These are phyloP conservation scores for Xenosphaeropsis pyriputrescens DNA, from an alignment of 2,329 filamentous ascomycete species.

Conservation along the genomic window DNA sequence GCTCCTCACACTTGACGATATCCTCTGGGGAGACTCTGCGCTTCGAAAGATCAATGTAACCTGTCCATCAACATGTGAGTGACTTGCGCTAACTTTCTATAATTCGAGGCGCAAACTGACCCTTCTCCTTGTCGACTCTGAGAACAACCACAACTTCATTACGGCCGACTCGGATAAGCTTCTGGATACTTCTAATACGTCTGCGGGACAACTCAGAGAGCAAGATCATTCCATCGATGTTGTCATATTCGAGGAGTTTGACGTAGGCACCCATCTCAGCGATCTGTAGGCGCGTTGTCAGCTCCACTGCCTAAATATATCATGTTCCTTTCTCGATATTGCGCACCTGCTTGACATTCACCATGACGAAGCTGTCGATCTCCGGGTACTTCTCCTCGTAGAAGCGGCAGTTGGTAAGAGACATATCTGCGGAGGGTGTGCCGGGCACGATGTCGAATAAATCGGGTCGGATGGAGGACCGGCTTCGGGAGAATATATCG, in stretches of 20 bases:
- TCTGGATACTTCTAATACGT: slow-evolving; percentile 98
- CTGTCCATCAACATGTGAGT: slow-evolving; percentile 20
- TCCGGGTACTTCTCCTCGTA: slow-evolving; percentile 97
- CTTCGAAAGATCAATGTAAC: slow-evolving; percentile 98
- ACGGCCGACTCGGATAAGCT: slow-evolving; percentile 92
- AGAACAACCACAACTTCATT: slow-evolving; percentile 98
- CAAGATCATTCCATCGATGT: slow-evolving; percentile 99
- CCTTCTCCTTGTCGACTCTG: slow-evolving; percentile 98
- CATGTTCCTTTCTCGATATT: slow-evolving; percentile 2
- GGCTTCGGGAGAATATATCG: background rate
- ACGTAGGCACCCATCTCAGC: slow-evolving; percentile 99
- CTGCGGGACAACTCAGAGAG: slow-evolving; percentile 93
- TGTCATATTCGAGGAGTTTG: slow-evolving; percentile 98
- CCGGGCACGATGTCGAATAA: too few species aligned
- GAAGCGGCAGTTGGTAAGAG: slow-evolving; percentile 91
- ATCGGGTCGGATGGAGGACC: too few species aligned
- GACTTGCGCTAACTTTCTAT: slow-evolving; percentile 6
- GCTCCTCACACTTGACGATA: slow-evolving; percentile 95
- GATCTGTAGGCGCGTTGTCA: slow-evolving; percentile 40
- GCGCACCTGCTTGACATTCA: slow-evolving; percentile 92
- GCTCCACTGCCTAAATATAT: background rate
- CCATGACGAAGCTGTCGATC: slow-evolving; percentile 99
- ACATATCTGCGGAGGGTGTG: slow-evolving; percentile 52
- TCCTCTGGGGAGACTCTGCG: slow-evolving; percentile 95
- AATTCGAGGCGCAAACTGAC: slow-evolving; percentile 25